These are phyloP conservation scores for Coccomyxa subellipsoidea DNA, from an alignment of 163 green algal genomes.

Conservation along the genomic window DNA sequence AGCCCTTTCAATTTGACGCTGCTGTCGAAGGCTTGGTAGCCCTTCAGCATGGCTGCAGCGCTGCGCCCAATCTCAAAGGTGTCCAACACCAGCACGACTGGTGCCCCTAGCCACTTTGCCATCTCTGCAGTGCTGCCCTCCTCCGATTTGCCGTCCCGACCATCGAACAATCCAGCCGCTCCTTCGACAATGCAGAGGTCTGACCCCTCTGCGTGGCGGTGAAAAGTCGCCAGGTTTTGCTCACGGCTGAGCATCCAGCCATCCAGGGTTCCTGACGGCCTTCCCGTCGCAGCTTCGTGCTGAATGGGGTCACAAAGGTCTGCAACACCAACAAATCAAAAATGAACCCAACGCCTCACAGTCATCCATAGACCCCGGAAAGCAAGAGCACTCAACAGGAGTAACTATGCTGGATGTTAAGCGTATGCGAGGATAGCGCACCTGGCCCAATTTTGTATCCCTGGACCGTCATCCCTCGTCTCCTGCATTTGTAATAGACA, in stretches of 20 bases:
- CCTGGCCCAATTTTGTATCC: slow-evolving; percentile 79
- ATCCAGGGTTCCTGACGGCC: slow-evolving; percentile 79
- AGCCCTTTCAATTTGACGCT: slow-evolving; percentile 53
- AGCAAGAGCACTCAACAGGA: neutral
- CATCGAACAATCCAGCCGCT: slow-evolving; percentile 73
- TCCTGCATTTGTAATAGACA: slow-evolving; percentile 30
- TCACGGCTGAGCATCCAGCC: slow-evolving; percentile 73
- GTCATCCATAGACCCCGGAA: too few species aligned
- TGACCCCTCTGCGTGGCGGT: slow-evolving; percentile 37
- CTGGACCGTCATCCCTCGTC: slow-evolving; percentile 63
- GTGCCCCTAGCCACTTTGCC: slow-evolving; percentile 72
- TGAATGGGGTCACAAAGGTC: slow-evolving; percentile 77
- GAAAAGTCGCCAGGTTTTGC: slow-evolving; percentile 54
- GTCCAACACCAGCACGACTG: slow-evolving; percentile 86
- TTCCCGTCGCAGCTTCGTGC: slow-evolving; percentile 66
- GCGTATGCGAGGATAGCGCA: neutral
- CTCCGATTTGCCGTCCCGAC: slow-evolving; percentile 63
- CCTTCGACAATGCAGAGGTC: slow-evolving; percentile 84
- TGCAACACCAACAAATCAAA: slow-evolving; percentile 35
- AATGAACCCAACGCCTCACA: too few species aligned
- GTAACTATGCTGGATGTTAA: slow-evolving; percentile 1
- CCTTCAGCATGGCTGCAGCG: slow-evolving; percentile 68
- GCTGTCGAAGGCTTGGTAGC: slow-evolving; percentile 36
- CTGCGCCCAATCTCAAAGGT: slow-evolving; percentile 62
- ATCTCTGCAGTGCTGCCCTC: slow-evolving; percentile 81